Evolutionary conservation across 768 basidiomycete genomes (phyloP), one percentile per base, ranked within the genome.

Genomic region (Mycena polygramma): DNA sequence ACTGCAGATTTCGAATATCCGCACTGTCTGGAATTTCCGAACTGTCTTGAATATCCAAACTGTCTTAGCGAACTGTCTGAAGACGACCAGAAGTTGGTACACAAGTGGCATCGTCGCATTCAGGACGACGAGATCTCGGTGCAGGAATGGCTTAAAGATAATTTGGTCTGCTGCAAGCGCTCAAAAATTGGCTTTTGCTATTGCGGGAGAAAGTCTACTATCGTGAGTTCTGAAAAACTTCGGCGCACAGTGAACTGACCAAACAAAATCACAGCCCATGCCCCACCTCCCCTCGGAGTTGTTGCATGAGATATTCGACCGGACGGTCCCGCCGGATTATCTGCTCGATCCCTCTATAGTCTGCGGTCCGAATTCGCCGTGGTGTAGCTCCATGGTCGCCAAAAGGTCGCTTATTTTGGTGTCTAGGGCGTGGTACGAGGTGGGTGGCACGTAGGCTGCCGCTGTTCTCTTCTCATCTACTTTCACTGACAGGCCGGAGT

Each of bases 371-470:
- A 19, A 39, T 39, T 62, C 48, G n/a, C 35, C 49, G 35, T 62
- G 60, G 60, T 62, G 48, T 14, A n/a, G n/a, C 22, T n/a, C 60
- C 3, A 62, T 62, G 60, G 49, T 39, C 0, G 19, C 49, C 2
- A 62, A 51, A 39, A 22, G 60, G 19, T 13, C 60, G 48, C 15
- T 62, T 4, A 15, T 52, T 24, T 51, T 52, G 37, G 60, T 62
- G 48, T 62, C 13, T 6, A 51, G 5, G n/a, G 14, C 48, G 4
- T 62, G 49, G 60, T 62, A 62, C 37, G 3, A 22, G 48, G 60
- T 62, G 2, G 7, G 46, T 30, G 22, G 20, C 59, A 61, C 14
- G 14, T 6, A 36, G 39, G 36, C 48, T 20, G 7, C 36, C 48
- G 13, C 20, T 10, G 2, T 41, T 51, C 2, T 35, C 30, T 3